A percentile compares a stretch with the other conserved stretches of the same genome.
Evolutionary conservation across 2,329 filamentous ascomycete species (phyloP).

Genomic region (Phialophora tarda): DNA sequence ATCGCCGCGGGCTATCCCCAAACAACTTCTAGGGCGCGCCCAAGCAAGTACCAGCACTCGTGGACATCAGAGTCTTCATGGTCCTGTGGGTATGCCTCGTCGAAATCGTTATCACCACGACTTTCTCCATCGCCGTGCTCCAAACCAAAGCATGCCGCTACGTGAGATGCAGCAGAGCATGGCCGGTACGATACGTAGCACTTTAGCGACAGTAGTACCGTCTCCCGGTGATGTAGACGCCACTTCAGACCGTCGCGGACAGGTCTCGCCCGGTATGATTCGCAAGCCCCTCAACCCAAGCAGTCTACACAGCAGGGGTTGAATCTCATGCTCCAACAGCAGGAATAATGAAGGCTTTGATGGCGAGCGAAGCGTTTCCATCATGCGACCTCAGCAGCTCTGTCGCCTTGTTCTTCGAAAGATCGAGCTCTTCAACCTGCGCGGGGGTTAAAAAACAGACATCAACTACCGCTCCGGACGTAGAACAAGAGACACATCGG

Average conservation of each 20-base stretch:
- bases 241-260: background rate
- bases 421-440: constrained; percentile 53
- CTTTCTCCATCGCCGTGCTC: background rate
- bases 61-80: background rate
- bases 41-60: background rate
- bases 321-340: constrained; percentile 28
- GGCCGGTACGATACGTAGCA: background rate
- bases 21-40: background rate
- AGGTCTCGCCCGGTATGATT: background rate
- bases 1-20: background rate
- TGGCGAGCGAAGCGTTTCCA: constrained; percentile 50
- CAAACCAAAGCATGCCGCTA: too few relatives aligned
- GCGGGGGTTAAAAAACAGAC: background rate
- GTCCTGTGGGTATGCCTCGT: background rate
- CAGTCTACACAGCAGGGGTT: too few relatives aligned
- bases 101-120: background rate
- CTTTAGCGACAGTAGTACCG: too few relatives aligned
- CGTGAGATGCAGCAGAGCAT: background rate
- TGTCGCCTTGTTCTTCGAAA: constrained; percentile 54
- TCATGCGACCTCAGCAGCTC: constrained; percentile 55
- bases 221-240: too few relatives aligned
- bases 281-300: background rate
- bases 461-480: background rate
- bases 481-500: background rate
- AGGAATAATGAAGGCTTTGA: constrained; percentile 50